Evolutionary conservation across 176 grass and related monocot species (phyloP), one percentile per base, ranked within the genome.

Genomic region (Carex littledalei): DNA sequence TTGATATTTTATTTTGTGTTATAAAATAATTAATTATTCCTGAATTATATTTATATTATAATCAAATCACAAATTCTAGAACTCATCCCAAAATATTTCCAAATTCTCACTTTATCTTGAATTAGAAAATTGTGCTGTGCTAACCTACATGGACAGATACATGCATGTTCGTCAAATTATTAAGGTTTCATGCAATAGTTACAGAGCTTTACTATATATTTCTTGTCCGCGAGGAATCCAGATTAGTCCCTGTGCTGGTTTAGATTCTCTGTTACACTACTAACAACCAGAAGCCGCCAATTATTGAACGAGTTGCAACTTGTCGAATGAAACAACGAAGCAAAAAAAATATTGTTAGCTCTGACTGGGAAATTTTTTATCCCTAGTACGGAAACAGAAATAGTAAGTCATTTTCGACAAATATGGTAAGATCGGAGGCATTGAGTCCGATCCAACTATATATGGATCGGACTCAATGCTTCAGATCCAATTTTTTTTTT

Each of bases 241-340:
- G 49, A 53, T 32, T 6, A 77, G 6, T 41, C 49, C 50, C 32
- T 77, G 73, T 77, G 73, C 73, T n/a, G 21, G 12, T 32, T 29
- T 77, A 77, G 49, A 55, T 77, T 24, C 73, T 21, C 49, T 77
- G 73, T 77, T 26, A 76, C 11, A 14, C 68, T 54, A 55, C 11
- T 20, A 73, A 49, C 69, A 1, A 73, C 18, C 16, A 54, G 72
- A 77, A 55, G 11, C 72, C 3, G n/a, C 45, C 72, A 54, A 77
- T 77, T 54, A 77, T 55, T 77, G 72, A 13, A 55, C 29, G 72
- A 54, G 72, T 55, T 77, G 72, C 49, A 77, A 77, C 72, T 76
- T 76, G 72, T 49, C 21, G 4, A 31, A 54, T 54, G 45, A 76
- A 70, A 41, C 45, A 13, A 76, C 12, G 43, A 76, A 21, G 31